Evolutionary conservation across 345 rosid species (phyloP).

Genomic region (Hypericum perforatum): DNA sequence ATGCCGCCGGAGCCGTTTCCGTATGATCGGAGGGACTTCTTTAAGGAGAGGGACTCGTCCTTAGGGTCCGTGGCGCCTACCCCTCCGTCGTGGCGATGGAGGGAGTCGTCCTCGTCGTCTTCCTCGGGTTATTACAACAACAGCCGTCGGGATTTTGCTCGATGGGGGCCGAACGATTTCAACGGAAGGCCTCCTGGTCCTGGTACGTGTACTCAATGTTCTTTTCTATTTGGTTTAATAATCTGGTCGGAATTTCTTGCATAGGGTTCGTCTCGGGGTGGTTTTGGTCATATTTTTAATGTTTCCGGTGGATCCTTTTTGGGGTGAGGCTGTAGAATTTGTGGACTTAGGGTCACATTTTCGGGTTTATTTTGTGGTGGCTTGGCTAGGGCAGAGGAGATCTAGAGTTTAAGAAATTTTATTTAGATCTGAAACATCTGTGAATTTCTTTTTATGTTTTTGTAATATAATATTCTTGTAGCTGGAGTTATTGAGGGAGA

Average conservation of each 20-base stretch:
- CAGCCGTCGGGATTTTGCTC: slow-evolving; percentile 36
- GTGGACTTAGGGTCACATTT: too few species aligned
- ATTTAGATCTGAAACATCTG: too few species aligned
- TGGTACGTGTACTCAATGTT: not conserved
- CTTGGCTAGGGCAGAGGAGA: too few species aligned
- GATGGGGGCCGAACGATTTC: slow-evolving; percentile 59
- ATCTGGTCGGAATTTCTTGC: not conserved
- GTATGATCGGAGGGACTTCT: slow-evolving; percentile 86
- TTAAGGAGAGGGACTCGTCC: slow-evolving; percentile 52
- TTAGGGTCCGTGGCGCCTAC: slow-evolving; percentile 27
- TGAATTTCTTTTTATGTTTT: too few species aligned
- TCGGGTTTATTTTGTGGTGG: too few species aligned
- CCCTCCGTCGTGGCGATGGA: slow-evolving; percentile 41
- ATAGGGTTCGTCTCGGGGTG: not conserved
- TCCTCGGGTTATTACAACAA: slow-evolving; percentile 31
- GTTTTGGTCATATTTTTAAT: too few species aligned
- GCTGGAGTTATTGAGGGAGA: slow-evolving; percentile 21
- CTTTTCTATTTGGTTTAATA: not conserved
- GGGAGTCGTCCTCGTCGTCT: slow-evolving; percentile 39
- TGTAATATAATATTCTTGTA: not conserved
- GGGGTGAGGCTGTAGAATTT: too few species aligned
- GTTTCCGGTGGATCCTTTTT: too few species aligned
- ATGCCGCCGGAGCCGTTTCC: slow-evolving; percentile 96
- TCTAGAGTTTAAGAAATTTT: too few species aligned
- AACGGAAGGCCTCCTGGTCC: slow-evolving; percentile 65